Base-by-base conservation (phyloP, 176 grass and related monocot genomes). In the Rhipidocladum racemiflorum region DNA sequence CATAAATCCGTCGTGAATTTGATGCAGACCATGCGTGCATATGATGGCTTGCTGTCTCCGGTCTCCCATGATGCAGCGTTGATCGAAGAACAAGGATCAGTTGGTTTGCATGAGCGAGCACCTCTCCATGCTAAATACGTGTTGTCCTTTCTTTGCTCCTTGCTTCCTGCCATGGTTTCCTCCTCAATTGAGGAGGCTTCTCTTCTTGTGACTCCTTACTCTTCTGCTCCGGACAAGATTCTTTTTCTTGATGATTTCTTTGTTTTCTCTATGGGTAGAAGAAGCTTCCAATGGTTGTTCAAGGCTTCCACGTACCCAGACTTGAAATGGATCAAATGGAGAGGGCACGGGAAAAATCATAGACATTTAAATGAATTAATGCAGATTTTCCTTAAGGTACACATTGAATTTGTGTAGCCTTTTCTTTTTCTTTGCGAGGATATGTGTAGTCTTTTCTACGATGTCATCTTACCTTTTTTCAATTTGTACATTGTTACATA, bases 61-160 rank as follows among this genome's bases (percentile, higher is more conserved):
- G 40, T 61, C 30, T 61, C 39, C 69, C 61, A 24, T 54, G 65
- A 75, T 34, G 76, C 82, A 40, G 23, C 30, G 45, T 27, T 20
- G 70, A 44, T 85, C 87, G 68, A 75, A 67, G 82, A 89, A 76
- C 59, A 65, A 46, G 82, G 82, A 81, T 35, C 87, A 76, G 87
- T 65, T 81, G 82, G 82, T 81, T 76, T 85, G 77, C 82, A 85
- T 89, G 87, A 85, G 36, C 82, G 72, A 5, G 62, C 51, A 27
- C 53, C 40, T 61, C 8, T 21, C 82, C 87, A 89, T 76, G 87
- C 82, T 20, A 70, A 89, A 35, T 76, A 85, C 82, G 77, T 89
- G 87, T 76, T 85, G 82, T 49, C 77, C 87, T 56, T 60, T 85
- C 87, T 89, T 89, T 85, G 63, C 70, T 81, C 82, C 87, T 81